Percentiles rank a stretch among this genome's conserved stretches.
Conservation (phyloP, 805 yeast species). For the Candida sakaeoensis region DNA sequence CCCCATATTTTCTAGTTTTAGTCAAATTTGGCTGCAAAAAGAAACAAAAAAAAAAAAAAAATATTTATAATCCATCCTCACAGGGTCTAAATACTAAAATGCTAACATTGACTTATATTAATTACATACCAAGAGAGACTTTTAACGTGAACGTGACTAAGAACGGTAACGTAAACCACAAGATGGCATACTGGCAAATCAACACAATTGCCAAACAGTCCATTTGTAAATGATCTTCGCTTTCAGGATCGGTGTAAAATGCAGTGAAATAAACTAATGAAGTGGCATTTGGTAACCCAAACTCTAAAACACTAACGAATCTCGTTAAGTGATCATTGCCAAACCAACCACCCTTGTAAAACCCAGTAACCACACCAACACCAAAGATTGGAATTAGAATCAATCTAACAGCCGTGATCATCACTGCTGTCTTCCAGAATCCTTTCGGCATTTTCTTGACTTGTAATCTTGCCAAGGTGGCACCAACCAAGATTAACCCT, state of each 20-base stretch:
- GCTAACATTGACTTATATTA: not conserved
- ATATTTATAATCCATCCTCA: too few species aligned
- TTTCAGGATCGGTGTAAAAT: slow-evolving; percentile 67
- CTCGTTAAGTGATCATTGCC: slow-evolving; percentile 57
- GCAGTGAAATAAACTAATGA: slow-evolving; percentile 86
- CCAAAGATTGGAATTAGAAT: slow-evolving; percentile 80
- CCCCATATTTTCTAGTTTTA: not conserved
- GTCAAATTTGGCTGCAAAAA: not conserved
- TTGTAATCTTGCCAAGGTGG: slow-evolving; percentile 75
- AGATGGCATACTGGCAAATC: slow-evolving; percentile 66
- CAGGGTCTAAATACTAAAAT: too few species aligned
- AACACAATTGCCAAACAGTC: slow-evolving; percentile 79
- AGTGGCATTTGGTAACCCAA: slow-evolving; percentile 86
- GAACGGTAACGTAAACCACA: slow-evolving; percentile 71
- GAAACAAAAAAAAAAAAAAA: too few species aligned
- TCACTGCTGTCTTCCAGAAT: slow-evolving; percentile 62
- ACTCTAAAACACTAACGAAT: slow-evolving; percentile 70
- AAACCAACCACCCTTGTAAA: slow-evolving; percentile 62
- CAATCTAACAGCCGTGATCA: slow-evolving; percentile 55
- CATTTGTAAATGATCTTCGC: slow-evolving; percentile 59
- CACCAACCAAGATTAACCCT: slow-evolving; percentile 80
- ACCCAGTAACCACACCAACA: slow-evolving; percentile 51
- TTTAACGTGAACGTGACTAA: slow-evolving; percentile 66
- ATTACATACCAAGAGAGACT: slow-evolving; percentile 40
- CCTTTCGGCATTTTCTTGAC: slow-evolving; percentile 61